Evolutionary conservation across 2,329 filamentous ascomycete genomes (phyloP).

Genomic region (Penicillium sp.): DNA sequence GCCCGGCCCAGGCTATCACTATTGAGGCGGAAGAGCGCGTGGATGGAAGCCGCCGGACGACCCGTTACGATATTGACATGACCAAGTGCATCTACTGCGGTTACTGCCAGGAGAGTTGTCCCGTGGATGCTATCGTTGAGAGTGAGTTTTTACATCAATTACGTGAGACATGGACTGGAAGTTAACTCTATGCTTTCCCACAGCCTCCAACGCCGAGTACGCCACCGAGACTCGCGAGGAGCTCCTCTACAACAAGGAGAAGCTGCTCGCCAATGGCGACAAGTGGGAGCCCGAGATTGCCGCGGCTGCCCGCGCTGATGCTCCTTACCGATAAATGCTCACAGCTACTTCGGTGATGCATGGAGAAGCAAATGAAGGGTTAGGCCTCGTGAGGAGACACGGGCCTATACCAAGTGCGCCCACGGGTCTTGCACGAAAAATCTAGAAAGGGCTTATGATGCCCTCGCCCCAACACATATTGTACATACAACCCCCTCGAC

Average conservation of each 20-base stretch:
- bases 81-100: slow-evolving; percentile 99
- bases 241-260: slow-evolving; percentile 97
- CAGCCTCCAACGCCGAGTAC: slow-evolving; percentile 70
- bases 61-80: slow-evolving; percentile 99
- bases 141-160: slow-evolving; percentile 46
- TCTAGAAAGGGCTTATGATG: slow-evolving; percentile 17
- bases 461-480: slow-evolving; percentile 21
- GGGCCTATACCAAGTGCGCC: slow-evolving; percentile 5
- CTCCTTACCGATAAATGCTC: slow-evolving; percentile 72
- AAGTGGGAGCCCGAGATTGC: slow-evolving; percentile 98
- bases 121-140: slow-evolving; percentile 90
- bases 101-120: slow-evolving; percentile 98
- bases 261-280: slow-evolving; percentile 82
- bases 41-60: slow-evolving; percentile 91
- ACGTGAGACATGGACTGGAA: not conserved
- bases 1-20: slow-evolving; percentile 96
- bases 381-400: slow-evolving; percentile 7
- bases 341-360: not conserved
- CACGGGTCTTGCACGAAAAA: slow-evolving; percentile 16
- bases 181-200: slow-evolving; percentile 1
- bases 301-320: slow-evolving; percentile 85
- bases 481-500: slow-evolving; percentile 33
- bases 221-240: slow-evolving; percentile 83
- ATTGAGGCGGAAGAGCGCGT: slow-evolving; percentile 98
- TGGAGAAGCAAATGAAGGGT: slow-evolving; percentile 3